Base-by-base conservation (phyloP, 1,284 basidiomycete species). In the Vanrija sp. region DNA sequence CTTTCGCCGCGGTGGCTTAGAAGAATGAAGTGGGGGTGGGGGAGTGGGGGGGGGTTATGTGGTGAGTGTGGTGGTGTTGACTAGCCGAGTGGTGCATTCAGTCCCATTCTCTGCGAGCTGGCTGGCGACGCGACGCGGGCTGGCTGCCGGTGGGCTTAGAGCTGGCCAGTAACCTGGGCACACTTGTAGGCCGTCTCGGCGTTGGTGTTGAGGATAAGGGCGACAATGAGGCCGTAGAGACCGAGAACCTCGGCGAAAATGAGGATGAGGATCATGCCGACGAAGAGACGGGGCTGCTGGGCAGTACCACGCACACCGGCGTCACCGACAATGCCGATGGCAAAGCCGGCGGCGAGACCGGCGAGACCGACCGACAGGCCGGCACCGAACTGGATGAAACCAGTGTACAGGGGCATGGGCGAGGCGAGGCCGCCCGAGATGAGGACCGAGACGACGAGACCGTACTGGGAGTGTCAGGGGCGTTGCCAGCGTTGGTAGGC, bases 261-360 rank as follows among this genome's bases (percentile, higher is more conserved):
- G 71, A 94, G 84, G 63, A 91, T 89, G 50, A 90, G 84, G 42
- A 90, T 85, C 72, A 75, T 75, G 55, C 72, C 89, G 68, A 97
- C 94, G 78, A 92, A 98, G 61, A 98, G 81, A 69, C 90, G 82
- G 44, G 91, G 89, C 78, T 97, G 92, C 74, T 95, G 88, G 51
- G 88, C 87, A 56, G 88, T 90, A 53, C 88, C 88, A 57, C 91
- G 82, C 39, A 93, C 90, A 82, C 91, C 90, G 59, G 94, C 89
- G 73, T 98, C 91, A 75, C 95, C 92, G 54, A 98, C 94, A 70
- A 97, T 89, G 61, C 94, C 90, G 66, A 94, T 91, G 16, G 90
- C 90, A 71, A 90, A 91, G 46, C 90, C 91, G 51, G 90, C 90
- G 16, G 90, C 89, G 38, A 94, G 82, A 79, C 90, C 90, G 31